Percentiles rank a stretch among this genome's conserved stretches.
These are phyloP conservation scores for Pseudisothecium myosuroides DNA, from an alignment of 225 moss, liverwort and hornwort genomes.

Conservation along the genomic window DNA sequence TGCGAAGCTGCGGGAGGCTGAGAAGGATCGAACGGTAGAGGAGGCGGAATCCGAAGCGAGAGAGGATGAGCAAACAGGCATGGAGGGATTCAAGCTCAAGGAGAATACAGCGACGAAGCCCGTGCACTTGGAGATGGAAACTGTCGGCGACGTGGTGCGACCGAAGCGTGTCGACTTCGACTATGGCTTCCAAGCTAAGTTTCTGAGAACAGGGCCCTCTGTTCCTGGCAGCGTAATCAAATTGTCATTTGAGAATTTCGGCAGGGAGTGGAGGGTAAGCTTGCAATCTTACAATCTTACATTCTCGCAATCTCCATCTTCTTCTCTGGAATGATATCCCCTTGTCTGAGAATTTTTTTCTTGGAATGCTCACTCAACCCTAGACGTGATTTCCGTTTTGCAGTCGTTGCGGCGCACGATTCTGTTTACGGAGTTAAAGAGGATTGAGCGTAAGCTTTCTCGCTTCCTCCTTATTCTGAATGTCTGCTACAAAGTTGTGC, in stretches of 20 bases:
- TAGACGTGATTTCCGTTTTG: neutral
- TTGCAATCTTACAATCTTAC: neutral
- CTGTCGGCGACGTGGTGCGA: conserved; percentile 20
- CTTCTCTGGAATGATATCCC: neutral
- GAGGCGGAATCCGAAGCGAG: neutral
- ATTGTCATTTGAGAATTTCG: conserved; percentile 84
- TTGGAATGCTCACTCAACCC: neutral
- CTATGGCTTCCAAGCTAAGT: conserved; percentile 92
- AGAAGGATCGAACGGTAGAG: neutral
- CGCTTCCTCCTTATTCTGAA: neutral
- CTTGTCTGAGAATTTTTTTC: neutral
- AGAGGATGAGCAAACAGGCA: conserved; percentile 6
- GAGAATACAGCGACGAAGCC: neutral
- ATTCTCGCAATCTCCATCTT: neutral
- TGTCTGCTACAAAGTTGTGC: neutral
- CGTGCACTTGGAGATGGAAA: conserved; percentile 43
- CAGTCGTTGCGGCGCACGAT: conserved; percentile 83
- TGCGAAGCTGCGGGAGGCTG: conserved; percentile 1
- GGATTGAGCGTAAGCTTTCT: conserved; percentile 34
- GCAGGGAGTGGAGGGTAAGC: conserved; percentile 84
- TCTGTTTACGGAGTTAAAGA: conserved; percentile 40
- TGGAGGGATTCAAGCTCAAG: conserved; percentile 14
- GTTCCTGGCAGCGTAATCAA: conserved; percentile 55
- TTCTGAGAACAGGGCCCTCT: conserved; percentile 56
- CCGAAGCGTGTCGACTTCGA: conserved; percentile 69